Evolutionary conservation across 495 filamentous ascomycete genomes (phyloP).

Genomic region (Neurospora tetrasperma): DNA sequence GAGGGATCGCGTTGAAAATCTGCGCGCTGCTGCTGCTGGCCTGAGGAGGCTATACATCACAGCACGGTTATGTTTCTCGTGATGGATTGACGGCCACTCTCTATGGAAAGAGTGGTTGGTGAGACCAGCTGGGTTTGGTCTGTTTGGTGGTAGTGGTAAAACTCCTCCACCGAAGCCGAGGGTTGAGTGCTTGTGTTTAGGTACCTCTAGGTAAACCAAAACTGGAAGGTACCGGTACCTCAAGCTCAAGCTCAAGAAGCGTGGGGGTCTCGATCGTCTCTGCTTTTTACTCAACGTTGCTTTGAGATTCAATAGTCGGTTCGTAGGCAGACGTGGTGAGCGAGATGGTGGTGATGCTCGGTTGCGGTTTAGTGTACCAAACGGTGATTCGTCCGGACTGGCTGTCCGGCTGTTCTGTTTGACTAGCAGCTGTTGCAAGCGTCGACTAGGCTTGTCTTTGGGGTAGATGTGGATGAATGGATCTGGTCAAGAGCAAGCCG

Average conservation of each 20-base stretch:
- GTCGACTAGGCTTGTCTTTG: not conserved
- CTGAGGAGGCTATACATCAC: not conserved
- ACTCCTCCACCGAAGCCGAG: not conserved
- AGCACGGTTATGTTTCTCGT: not conserved
- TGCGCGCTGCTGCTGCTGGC: not conserved
- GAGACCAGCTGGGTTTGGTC: not conserved
- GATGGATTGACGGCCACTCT: not conserved
- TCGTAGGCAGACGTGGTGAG: not conserved
- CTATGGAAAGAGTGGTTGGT: not conserved
- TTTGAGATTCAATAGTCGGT: not conserved
- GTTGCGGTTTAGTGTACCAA: not conserved
- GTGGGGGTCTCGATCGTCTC: not conserved
- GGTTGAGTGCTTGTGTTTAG: not conserved
- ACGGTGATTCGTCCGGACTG: not conserved
- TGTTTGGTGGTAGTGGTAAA: not conserved
- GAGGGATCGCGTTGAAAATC: too few relatives aligned
- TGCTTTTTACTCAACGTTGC: not conserved
- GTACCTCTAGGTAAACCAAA: not conserved
- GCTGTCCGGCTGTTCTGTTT: not conserved
- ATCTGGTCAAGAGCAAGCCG: not conserved
- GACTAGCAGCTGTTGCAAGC: not conserved
- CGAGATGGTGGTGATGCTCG: not conserved
- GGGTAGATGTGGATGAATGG: not conserved
- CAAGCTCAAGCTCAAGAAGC: not conserved
- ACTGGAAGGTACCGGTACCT: not conserved